Conservation (phyloP, 768 basidiomycete species). For the Mycena haematopus region DNA sequence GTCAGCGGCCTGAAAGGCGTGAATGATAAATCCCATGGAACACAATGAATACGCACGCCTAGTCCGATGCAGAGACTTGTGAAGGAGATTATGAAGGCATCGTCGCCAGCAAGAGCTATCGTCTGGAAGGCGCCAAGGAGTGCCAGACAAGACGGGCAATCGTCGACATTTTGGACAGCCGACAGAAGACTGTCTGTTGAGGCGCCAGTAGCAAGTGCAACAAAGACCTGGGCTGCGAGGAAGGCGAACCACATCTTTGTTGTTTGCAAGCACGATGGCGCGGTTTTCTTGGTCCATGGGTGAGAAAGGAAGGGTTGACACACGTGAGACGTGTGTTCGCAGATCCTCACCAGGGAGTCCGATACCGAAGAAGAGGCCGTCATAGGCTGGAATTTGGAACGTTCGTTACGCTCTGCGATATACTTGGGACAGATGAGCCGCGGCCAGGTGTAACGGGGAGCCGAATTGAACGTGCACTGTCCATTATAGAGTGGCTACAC, state of each 20-base stretch:
- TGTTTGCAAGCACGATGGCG: neutral
- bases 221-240: neutral
- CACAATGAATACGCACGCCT: conserved; percentile 5
- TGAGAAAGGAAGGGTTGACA: conserved; percentile 22
- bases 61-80: conserved; percentile 22
- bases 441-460: neutral
- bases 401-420: conserved; percentile 7
- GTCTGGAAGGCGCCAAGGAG: conserved; percentile 22
- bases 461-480: neutral
- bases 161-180: conserved; percentile 14
- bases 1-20: conserved; percentile 9
- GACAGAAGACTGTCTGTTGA: conserved; percentile 8
- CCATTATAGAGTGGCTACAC: neutral
- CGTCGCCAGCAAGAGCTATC: conserved; percentile 10
- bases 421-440: neutral
- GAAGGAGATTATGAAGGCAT: conserved; percentile 14
- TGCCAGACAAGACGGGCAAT: conserved; percentile 23
- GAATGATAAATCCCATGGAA: neutral
- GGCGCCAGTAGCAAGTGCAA: neutral
- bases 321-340: conserved; percentile 5
- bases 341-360: neutral
- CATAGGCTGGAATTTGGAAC: neutral
- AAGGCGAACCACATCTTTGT: conserved; percentile 12
- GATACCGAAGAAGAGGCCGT: neutral
- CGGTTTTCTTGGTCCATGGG: neutral